A percentile compares a stretch with the other conserved stretches of the same genome.
phyloP scores from a whole-genome alignment of 345 rosid genomes.

The Raphanus raphanistrum region DNA sequence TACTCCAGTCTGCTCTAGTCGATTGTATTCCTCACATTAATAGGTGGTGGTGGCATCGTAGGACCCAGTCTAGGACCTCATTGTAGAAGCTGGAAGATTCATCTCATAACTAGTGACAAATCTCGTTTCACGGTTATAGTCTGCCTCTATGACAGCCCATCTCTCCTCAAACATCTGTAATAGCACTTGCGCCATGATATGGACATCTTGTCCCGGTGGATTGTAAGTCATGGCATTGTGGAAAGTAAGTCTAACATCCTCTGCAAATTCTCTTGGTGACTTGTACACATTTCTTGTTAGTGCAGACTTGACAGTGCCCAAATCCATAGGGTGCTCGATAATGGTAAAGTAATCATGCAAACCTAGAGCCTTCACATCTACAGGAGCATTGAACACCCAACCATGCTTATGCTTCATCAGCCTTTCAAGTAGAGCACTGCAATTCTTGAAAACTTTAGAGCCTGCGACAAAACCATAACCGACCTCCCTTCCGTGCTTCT shows the following conservation, averaged over 20 bases:
- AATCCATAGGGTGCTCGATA: slow-evolving; percentile 91
- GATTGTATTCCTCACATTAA: slow-evolving; percentile 74
- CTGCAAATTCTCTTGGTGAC: slow-evolving; percentile 92
- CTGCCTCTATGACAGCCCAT: slow-evolving; percentile 85
- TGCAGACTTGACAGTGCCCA: slow-evolving; percentile 82
- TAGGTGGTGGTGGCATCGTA: slow-evolving; percentile 60
- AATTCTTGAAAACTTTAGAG: slow-evolving; percentile 65
- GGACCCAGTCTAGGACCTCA: slow-evolving; percentile 62
- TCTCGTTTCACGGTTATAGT: slow-evolving; percentile 69
- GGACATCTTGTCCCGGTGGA: slow-evolving; percentile 97
- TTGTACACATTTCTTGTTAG: slow-evolving; percentile 79
- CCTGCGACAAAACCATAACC: slow-evolving; percentile 59
- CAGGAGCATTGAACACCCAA: slow-evolving; percentile 95
- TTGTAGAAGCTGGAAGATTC: slow-evolving; percentile 55
- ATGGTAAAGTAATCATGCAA: slow-evolving; percentile 83
- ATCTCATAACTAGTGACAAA: slow-evolving; percentile 54
- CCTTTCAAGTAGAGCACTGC: slow-evolving; percentile 76
- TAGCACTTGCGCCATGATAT: slow-evolving; percentile 79
- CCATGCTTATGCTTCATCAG: slow-evolving; percentile 96
- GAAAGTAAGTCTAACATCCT: slow-evolving; percentile 98
- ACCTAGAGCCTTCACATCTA: slow-evolving; percentile 75
- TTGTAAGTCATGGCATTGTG: slow-evolving; percentile 93
- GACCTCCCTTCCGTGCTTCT: slow-evolving; percentile 69
- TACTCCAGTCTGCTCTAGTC: slow-evolving; percentile 56
- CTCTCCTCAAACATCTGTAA: slow-evolving; percentile 76